These are phyloP conservation scores for Vigna nakashimae DNA, from an alignment of 306 rosid genomes.

Conservation along the genomic window DNA sequence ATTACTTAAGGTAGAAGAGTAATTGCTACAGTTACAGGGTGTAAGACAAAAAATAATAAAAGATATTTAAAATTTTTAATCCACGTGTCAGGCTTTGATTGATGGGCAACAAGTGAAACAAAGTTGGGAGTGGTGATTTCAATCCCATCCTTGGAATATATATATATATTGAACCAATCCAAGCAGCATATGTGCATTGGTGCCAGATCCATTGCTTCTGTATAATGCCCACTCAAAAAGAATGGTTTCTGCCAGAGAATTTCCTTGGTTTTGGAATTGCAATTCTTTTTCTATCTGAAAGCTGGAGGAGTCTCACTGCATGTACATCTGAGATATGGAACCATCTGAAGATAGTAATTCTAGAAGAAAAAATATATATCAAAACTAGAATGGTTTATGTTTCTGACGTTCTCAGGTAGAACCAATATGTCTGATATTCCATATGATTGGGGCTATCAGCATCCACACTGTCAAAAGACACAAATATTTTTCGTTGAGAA, in stretches of 20 bases:
- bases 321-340: slow-evolving; percentile 36
- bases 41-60: too few relatives aligned
- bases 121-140: too few relatives aligned
- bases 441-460: slow-evolving; percentile 78
- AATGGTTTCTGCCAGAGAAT: slow-evolving; percentile 34
- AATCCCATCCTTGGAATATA: background rate
- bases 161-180: slow-evolving; percentile 11
- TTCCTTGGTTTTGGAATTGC: slow-evolving; percentile 37
- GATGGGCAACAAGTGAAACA: too few relatives aligned
- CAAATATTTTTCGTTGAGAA: slow-evolving; percentile 18
- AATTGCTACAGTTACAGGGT: too few relatives aligned
- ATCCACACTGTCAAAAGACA: slow-evolving; percentile 79
- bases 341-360: slow-evolving; percentile 37
- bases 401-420: slow-evolving; percentile 46
- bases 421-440: slow-evolving; percentile 64
- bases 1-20: too few relatives aligned
- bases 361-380: slow-evolving; percentile 24
- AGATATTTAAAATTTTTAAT: too few relatives aligned
- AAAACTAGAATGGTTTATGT: slow-evolving; percentile 33
- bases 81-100: too few relatives aligned
- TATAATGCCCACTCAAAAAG: slow-evolving; percentile 15
- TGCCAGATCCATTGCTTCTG: slow-evolving; percentile 38
- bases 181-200: slow-evolving; percentile 34
- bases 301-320: slow-evolving; percentile 41
- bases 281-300: slow-evolving; percentile 36